These are phyloP conservation scores for Plenodomus biglobosus DNA, from an alignment of 2,329 filamentous ascomycete species.

Conservation along the genomic window DNA sequence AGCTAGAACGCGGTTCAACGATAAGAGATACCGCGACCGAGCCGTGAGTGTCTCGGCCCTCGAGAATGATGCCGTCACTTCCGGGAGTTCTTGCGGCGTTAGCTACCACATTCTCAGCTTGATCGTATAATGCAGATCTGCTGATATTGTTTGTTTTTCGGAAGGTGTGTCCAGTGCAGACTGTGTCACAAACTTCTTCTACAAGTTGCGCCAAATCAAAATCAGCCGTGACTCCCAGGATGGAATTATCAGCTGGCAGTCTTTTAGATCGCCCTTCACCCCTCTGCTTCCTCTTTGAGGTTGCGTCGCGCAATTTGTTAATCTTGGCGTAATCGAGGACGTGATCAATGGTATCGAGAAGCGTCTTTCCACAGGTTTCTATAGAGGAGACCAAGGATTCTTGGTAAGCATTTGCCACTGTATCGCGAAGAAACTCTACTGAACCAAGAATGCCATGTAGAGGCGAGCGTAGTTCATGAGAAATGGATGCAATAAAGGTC, in stretches of 20 bases:
- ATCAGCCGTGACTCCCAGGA: slow-evolving; percentile 34
- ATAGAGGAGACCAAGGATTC: slow-evolving; percentile 44
- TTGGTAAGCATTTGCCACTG: slow-evolving; percentile 40
- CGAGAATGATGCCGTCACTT: neutral
- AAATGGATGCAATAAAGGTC: slow-evolving; percentile 47
- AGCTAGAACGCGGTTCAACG: slow-evolving; percentile 32
- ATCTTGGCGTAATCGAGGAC: slow-evolving; percentile 44
- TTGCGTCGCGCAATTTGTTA: slow-evolving; percentile 35
- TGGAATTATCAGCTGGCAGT: slow-evolving; percentile 30
- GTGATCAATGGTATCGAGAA: slow-evolving; percentile 47
- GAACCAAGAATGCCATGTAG: slow-evolving; percentile 62
- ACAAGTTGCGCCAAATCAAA: slow-evolving; percentile 38
- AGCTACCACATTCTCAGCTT: slow-evolving; percentile 15
- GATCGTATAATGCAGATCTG: slow-evolving; percentile 27
- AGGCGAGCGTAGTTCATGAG: slow-evolving; percentile 57
- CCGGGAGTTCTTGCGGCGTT: slow-evolving; percentile 15
- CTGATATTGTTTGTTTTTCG: slow-evolving; percentile 30
- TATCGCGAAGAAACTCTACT: slow-evolving; percentile 37
- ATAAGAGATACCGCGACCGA: slow-evolving; percentile 34
- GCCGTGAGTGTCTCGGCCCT: slow-evolving; percentile 13
- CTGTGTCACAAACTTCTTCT: slow-evolving; percentile 59
- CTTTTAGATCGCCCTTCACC: slow-evolving; percentile 25
- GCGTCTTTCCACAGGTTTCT: slow-evolving; percentile 41
- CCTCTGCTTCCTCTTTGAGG: slow-evolving; percentile 18
- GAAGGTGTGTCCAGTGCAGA: slow-evolving; percentile 54